Evolutionary conservation across 108 stramenopile species (phyloP), one percentile per base, ranked within the genome.

Genomic region (Bacterosira constricta): DNA sequence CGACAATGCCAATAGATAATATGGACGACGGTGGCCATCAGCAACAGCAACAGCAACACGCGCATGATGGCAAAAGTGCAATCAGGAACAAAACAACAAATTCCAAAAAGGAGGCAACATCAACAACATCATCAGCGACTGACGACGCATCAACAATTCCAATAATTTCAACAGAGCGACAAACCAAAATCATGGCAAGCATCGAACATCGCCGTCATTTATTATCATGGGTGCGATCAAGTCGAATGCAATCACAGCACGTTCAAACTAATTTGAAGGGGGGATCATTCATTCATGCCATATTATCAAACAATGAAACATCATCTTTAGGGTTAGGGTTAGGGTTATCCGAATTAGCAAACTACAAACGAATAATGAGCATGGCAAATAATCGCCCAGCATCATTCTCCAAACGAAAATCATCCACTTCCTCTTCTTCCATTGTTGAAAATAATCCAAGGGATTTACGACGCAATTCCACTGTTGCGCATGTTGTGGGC

Each of bases 181-280:
- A n/a, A n/a, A n/a, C n/a, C n/a, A 12, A 56, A 37, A 56, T 56
- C 3, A 21, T 36, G 18, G 36, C 27, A 3, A 56, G 10, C 55
- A 12, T 56, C 32, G 20, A 21, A 0, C 55, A 56, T 56, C 55
- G 55, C 37, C 55, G 36, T 20, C 34, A 56, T 20, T n/a, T 56
- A 38, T 20, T 56, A 32, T 15, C 13, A 17, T 56, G 55, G 55
- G 34, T 56, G 20, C 55, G 55, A 20, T 20, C 55, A 36, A 34
- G 55, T 20, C 32, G 55, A 8, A 38, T 36, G 20, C 35, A 56
- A 56, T 32, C 55, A 17, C 55, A 56, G 35, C 20, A 20, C 8
- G 34, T 56, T 37, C 35, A 46, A 20, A 23, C 20, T 3, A 41
- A 27, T 44, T 25, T 31, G 45, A 18, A 9, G 12, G 26, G 45